Conservation (phyloP, 352 stramenopile genomes). For the Globisporangium iwayamae region DNA sequence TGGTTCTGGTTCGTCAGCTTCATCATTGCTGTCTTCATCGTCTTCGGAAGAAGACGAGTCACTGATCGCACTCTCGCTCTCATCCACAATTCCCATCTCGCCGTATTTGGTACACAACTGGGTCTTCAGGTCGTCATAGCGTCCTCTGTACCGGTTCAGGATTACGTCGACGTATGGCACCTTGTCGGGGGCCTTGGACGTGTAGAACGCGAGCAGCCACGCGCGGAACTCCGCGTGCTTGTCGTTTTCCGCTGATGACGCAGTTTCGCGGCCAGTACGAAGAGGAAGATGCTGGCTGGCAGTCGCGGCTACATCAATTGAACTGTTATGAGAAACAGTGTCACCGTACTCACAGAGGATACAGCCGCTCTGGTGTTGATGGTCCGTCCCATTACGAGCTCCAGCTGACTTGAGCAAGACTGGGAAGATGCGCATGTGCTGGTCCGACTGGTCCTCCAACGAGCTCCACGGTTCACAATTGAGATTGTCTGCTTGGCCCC, state of each 20-base stretch:
- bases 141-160: conserved; percentile 50
- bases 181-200: conserved; percentile 38
- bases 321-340: not conserved
- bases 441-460: conserved; percentile 21
- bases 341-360: conserved; percentile 9
- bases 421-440: conserved; percentile 31
- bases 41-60: conserved; percentile 20
- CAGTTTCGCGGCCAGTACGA: not conserved
- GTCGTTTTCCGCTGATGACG: conserved; percentile 18
- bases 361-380: not conserved
- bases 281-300: not conserved
- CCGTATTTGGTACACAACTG: conserved; percentile 57
- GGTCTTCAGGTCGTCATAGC: conserved; percentile 48
- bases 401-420: conserved; percentile 13
- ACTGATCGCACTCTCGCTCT: not conserved
- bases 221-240: conserved; percentile 28
- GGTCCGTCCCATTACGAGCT: not conserved
- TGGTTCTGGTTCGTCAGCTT: not conserved
- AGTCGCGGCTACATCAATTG: not conserved
- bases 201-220: conserved; percentile 55
- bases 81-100: conserved; percentile 7
- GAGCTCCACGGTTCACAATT: conserved; percentile 22
- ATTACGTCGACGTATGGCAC: conserved; percentile 56
- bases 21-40: conserved; percentile 5
- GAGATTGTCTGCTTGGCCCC: conserved; percentile 7